Evolutionary conservation across 2,329 filamentous ascomycete species (phyloP), one percentile per base, ranked within the genome.

Genomic region (Calonectria hawksworthii): DNA sequence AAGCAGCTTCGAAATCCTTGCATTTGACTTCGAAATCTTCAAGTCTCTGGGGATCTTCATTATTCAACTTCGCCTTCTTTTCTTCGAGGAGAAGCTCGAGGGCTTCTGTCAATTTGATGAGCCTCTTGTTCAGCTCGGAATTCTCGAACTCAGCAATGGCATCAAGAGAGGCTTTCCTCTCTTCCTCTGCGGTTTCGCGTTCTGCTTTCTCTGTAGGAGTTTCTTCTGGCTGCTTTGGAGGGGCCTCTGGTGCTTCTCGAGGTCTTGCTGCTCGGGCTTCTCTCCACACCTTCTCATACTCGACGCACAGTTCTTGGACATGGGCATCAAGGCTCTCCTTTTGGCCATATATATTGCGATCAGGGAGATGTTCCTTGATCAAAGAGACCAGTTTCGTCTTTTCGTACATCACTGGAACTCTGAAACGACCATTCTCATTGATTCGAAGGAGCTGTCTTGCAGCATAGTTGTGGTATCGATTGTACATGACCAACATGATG

Each of bases 401-500:
- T 30, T 54, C 26, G 14, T 54, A 54, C 51, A 4, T 30, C 21
- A 7, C 28, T 54, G 51, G 51, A 54, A 54, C 51, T 54, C 13
- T 30, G 51, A 54, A 54, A 21, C 51, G 51, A 5, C 51, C 51
- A 14, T 30, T 30, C 28, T 54, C 85, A 61, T 89, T 89, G 75
- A 88, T 87, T 26, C 69, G 82, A 0, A 51, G 93, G 13, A 98
- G 87, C 73, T 96, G 92, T 70, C 92, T 90, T 3, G 94, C 94
- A 0, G 94, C 91, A 75, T 96, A 90, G 84, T 98, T 98, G 85
- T 98, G 95, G 84, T 96, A 96, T 7, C 91, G 88, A 78, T 92
- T 93, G 83, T 94, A 92, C 92, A 94, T 93, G 80, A 95, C 90
- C 3, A 94, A 83, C 23, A 94, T 82, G 1, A 93, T 91, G 51